Percentiles rank a stretch among this genome's conserved stretches.
phyloP scores from a whole-genome alignment of 495 filamentous ascomycete species.

The Hypoxylon rickii region DNA sequence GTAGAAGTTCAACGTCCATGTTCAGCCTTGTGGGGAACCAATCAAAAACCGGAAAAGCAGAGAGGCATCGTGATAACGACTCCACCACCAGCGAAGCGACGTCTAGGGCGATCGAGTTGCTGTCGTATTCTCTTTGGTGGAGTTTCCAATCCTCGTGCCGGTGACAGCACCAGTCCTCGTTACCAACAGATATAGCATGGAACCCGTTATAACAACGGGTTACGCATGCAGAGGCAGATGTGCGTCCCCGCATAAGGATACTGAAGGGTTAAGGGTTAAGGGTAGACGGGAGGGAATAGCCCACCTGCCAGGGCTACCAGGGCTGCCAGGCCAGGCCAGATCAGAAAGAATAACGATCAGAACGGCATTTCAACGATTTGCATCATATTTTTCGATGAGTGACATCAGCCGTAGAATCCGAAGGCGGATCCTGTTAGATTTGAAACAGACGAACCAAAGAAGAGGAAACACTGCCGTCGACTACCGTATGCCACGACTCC shows the following conservation, averaged over 20 bases:
- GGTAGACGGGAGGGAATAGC: not conserved
- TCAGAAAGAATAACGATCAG: conserved; percentile 1
- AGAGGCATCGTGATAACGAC: conserved; percentile 1
- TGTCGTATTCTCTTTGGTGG: not conserved
- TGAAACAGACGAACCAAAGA: conserved; percentile 30
- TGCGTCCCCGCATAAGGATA: not conserved
- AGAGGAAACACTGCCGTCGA: conserved; percentile 9
- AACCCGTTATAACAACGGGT: not conserved
- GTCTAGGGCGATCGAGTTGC: not conserved
- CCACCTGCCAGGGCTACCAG: not conserved
- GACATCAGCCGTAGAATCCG: conserved; percentile 23
- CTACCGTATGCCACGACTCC: not conserved
- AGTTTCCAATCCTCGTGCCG: not conserved
- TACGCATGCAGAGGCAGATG: conserved; percentile 11
- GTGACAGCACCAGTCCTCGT: not conserved
- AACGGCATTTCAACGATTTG: conserved; percentile 15
- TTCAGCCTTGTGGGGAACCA: conserved; percentile 15
- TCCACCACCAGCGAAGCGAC: not conserved
- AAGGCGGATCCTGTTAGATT: conserved; percentile 15
- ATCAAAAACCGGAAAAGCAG: conserved; percentile 1
- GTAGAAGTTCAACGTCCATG: conserved; percentile 9
- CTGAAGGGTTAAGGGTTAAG: not conserved
- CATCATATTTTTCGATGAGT: conserved; percentile 29
- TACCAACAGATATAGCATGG: not conserved
- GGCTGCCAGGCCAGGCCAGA: not conserved